Evolutionary conservation across 495 filamentous ascomycete species (phyloP), one percentile per base, ranked within the genome.

Genomic region (Penicillium bialowiezense): DNA sequence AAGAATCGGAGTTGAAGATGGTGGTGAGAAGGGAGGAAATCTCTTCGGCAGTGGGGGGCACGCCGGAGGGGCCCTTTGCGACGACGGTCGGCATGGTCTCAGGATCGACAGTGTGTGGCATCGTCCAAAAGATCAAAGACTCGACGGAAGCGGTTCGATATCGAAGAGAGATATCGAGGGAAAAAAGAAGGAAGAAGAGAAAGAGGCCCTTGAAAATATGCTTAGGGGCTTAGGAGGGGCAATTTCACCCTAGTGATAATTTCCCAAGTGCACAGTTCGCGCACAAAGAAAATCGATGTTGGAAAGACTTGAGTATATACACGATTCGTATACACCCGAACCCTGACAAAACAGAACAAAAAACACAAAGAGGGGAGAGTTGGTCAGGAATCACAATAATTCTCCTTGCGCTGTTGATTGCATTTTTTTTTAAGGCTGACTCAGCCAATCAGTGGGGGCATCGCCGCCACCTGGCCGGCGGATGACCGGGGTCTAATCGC

Each of bases 1-100:
- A 96, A 2, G 86, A 87, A 56, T 90, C 83, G 26, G 90, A 83
- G 26, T 69, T 82, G 75, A 96, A 92, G 54, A 93, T 80, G 31
- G 77, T 84, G 54, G 84, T 73, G 61, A 96, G 76, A 19, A 96
- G 63, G 19, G 83, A 78, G 41, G 82, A 67, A 51, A 97, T 71
- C 57, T 96, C 91, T 48, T 87, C 82, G 48, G 78, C 64, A 9
- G 85, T 79, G 34, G 89, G 88, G 41, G 87, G 76, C 36, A 75
- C 66, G 20, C 62, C 64, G 48, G 78, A 77, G 41, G 76, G 64
- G 41, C 62, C 66, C 52, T 82, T 74, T n/a, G 77, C 68, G 62
- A 87, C 86, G 50, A 75, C 63, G 58, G 83, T 78, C 60, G 79
- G 68, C 73, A 86, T 83, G 49, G 71, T 63, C 63, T 79, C 80